Conservation (phyloP, 2,329 filamentous ascomycete species). For the Paecilomyces formosus region DNA sequence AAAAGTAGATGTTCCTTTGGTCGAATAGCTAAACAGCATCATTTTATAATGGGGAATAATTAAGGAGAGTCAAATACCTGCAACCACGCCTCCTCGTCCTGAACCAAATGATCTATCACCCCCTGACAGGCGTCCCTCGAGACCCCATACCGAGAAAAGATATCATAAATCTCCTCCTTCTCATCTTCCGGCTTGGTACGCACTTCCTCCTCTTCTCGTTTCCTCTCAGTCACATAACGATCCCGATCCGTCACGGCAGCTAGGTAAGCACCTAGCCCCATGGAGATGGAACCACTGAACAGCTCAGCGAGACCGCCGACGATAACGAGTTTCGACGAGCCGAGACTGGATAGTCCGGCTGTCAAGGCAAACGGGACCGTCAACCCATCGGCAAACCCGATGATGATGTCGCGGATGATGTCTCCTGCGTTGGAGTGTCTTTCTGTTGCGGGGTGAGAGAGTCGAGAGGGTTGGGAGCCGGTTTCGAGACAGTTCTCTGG, state of each 20-base stretch:
- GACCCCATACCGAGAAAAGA: slow-evolving; percentile 46
- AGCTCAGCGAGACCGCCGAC: slow-evolving; percentile 63
- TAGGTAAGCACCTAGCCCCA: slow-evolving; percentile 64
- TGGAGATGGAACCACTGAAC: slow-evolving; percentile 61
- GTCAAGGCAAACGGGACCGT: slow-evolving; percentile 69
- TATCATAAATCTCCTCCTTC: slow-evolving; percentile 36
- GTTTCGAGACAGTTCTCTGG: neutral
- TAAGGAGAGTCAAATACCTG: slow-evolving; percentile 13
- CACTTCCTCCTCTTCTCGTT: slow-evolving; percentile 40
- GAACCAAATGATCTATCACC: slow-evolving; percentile 45
- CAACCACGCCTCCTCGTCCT: slow-evolving; percentile 44
- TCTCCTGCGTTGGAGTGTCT: slow-evolving; percentile 1
- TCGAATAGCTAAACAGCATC: too few relatives aligned
- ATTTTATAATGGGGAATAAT: too few relatives aligned
- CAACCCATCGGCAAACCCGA: slow-evolving; percentile 65
- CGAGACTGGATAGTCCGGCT: slow-evolving; percentile 54
- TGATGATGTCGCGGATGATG: slow-evolving; percentile 48
- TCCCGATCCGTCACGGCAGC: slow-evolving; percentile 38
- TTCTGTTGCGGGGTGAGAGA: slow-evolving; percentile 1
- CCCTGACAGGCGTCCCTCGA: slow-evolving; percentile 35
- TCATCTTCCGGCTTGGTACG: slow-evolving; percentile 38
- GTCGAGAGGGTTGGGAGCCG: neutral
- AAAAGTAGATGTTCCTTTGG: too few relatives aligned
- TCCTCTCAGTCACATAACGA: slow-evolving; percentile 37
- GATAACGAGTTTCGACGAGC: slow-evolving; percentile 54